These are phyloP conservation scores for Fistulina hepatica DNA, from an alignment of 1,284 basidiomycete genomes.

Conservation along the genomic window DNA sequence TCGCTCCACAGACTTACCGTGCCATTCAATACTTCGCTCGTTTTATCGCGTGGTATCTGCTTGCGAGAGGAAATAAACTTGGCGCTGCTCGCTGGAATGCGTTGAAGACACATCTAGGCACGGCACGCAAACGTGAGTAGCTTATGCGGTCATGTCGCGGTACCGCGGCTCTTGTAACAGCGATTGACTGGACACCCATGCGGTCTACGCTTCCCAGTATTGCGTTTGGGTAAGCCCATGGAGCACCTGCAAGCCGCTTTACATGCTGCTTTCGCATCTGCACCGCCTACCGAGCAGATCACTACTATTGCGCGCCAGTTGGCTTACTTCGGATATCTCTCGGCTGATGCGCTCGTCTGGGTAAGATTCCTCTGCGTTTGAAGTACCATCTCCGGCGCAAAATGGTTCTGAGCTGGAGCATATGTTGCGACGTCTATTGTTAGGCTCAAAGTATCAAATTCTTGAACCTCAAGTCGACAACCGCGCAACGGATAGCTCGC, in stretches of 20 bases:
- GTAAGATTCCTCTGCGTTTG: constrained; percentile 35
- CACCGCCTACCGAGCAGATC: constrained; percentile 64
- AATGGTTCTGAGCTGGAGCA: no score
- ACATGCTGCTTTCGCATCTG: constrained; percentile 54
- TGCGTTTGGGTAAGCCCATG: constrained; percentile 88
- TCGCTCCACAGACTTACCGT: constrained; percentile 61
- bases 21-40: constrained; percentile 88
- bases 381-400: not conserved
- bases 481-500: constrained; percentile 55
- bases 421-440: not conserved
- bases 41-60: constrained; percentile 78
- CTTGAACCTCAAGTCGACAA: constrained; percentile 53
- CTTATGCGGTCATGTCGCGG: not conserved
- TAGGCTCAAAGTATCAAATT: constrained; percentile 66
- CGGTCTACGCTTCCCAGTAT: constrained; percentile 43
- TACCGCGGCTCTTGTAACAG: no score
- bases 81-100: constrained; percentile 68
- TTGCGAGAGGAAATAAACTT: constrained; percentile 50
- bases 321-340: constrained; percentile 84
- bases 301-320: constrained; percentile 81
- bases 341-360: constrained; percentile 78
- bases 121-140: constrained; percentile 66
- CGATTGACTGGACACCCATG: not conserved
- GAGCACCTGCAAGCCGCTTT: constrained; percentile 93
- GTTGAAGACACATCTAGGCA: constrained; percentile 70